Evolutionary conservation across 441 rosid species (phyloP), one percentile per base, ranked within the genome.

Genomic region (Bruguiera hainesii): DNA sequence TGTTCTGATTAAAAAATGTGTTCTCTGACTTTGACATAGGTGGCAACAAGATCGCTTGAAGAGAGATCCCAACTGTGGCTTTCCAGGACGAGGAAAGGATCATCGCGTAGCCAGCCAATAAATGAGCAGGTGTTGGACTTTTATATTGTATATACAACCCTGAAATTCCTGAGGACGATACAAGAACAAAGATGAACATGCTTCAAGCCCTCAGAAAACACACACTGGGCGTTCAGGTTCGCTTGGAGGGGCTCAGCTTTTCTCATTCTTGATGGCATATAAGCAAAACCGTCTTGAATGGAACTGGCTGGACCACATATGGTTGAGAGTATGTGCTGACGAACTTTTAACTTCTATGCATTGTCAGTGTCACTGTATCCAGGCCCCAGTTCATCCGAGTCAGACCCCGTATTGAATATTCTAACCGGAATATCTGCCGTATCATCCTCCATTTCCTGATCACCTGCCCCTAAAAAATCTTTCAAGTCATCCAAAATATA

Each of bases 401-500:
- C 83, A n/a, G 84, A 80, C 7, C 60, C 82, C 65, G 76, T 62
- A 20, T 76, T 79, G 60, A 82, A 80, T 80, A 71, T 82, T 69
- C 76, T 64, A 63, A 66, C 50, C 57, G 67, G 71, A 69, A 68
- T 57, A 71, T 78, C 79, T 9, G 35, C 76, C 19, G 53, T 55
- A 52, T 49, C 56, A 66, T 42, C 49, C 9, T 68, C 66, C 7
- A 30, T 33, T 63, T 65, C 58, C 63, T 33, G 77, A 52, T 11
- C 71, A 33, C 65, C 78, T 21, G 75, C 79, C 66, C 71, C 71
- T 25, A 78, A 66, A 78, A 58, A 37, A 71, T 81, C 88, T 83
- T 76, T 78, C 60, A 85, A 58, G 57, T 79, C 85, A 6, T 82
- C 86, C 53, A 87, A 73, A 48, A 91, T 72, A 37, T 82, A 66